Conservation (phyloP, 805 yeast genomes). For the Candida germanica region DNA sequence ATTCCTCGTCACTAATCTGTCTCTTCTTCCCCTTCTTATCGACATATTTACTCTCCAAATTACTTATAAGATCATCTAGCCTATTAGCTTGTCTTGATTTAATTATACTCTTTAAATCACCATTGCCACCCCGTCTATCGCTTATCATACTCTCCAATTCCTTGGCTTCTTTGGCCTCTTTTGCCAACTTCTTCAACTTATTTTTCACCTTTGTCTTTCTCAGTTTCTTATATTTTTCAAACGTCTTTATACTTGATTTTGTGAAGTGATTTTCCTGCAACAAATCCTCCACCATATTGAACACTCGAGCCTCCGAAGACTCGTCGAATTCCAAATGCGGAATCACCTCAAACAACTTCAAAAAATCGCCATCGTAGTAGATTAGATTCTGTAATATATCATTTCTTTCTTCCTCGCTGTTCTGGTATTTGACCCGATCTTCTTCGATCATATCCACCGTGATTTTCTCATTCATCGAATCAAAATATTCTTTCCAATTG, state of each 20-base stretch:
- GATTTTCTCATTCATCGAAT: conserved; percentile 45
- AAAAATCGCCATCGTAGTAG: conserved; percentile 64
- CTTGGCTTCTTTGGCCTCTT: conserved; percentile 65
- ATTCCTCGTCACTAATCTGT: conserved; percentile 48
- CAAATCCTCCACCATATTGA: conserved; percentile 43
- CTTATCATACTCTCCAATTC: conserved; percentile 39
- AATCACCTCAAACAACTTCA: conserved; percentile 66
- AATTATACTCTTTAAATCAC: conserved; percentile 49
- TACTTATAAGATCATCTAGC: conserved; percentile 45
- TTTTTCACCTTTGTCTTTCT: conserved; percentile 47
- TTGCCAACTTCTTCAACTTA: conserved; percentile 49
- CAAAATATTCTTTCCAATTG: conserved; percentile 60
- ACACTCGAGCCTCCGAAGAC: conserved; percentile 61
- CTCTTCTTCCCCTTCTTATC: conserved; percentile 35
- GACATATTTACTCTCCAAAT: conserved; percentile 50
- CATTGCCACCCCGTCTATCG: conserved; percentile 30
- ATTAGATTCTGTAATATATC: conserved; percentile 64
- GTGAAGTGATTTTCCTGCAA: conserved; percentile 42
- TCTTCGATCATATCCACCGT: conserved; percentile 65
- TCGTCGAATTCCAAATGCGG: conserved; percentile 69
- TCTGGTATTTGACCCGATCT: conserved; percentile 64
- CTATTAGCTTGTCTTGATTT: conserved; percentile 42
- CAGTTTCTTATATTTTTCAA: conserved; percentile 49
- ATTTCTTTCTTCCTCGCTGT: conserved; percentile 51
- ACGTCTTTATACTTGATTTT: conserved; percentile 34